Evolutionary conservation across 176 grass and related monocot species (phyloP).

Genomic region (Rhynchospora tenuis): DNA sequence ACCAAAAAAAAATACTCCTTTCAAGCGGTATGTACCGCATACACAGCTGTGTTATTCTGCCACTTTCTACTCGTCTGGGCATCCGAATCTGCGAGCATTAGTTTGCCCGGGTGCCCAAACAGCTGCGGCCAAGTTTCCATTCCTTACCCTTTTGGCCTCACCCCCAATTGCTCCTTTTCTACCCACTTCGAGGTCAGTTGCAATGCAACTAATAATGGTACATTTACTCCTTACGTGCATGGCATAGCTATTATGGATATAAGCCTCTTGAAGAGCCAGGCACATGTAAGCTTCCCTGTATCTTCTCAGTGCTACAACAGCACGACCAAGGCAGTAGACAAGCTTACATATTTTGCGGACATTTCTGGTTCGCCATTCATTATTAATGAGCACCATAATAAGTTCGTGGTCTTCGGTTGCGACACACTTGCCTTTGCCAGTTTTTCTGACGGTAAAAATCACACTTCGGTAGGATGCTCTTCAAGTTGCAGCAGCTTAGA

Average conservation of each 20-base stretch:
- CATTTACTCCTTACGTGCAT: not conserved
- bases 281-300: not conserved
- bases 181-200: constrained; percentile 7
- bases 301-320: not conserved
- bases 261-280: no score
- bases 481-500: not conserved
- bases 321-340: not conserved
- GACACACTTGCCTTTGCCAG: not conserved
- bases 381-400: not conserved
- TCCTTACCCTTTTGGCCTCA: constrained; percentile 39
- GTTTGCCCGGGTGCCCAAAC: not conserved
- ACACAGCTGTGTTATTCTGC: no score
- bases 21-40: no score
- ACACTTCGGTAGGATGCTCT: not conserved
- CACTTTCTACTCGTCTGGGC: no score
- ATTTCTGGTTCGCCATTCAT: not conserved
- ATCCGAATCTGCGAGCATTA: not conserved
- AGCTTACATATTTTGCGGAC: no score
- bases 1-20: no score
- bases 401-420: not conserved
- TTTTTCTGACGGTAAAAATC: not conserved
- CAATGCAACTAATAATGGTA: not conserved
- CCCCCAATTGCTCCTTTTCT: not conserved
- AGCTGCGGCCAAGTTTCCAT: constrained; percentile 29
- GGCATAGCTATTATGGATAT: no score